Percentiles rank a stretch among this genome's conserved stretches.
Evolutionary conservation across 2,329 filamentous ascomycete species (phyloP).

Genomic region (Pestalotiopsis sp.): DNA sequence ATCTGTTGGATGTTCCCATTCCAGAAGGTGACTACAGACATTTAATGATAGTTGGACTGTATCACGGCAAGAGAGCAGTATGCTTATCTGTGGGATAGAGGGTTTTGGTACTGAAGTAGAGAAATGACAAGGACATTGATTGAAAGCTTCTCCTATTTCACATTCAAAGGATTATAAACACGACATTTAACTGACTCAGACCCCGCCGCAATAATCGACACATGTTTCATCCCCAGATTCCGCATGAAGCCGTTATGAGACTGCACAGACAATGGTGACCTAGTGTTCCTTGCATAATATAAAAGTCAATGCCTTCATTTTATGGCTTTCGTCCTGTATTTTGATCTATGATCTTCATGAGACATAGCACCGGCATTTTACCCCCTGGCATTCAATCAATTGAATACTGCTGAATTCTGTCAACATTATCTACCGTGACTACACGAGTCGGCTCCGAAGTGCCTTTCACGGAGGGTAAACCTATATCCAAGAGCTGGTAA

Average conservation of each 20-base stretch:
- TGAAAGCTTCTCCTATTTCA: neutral
- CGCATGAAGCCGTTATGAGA: neutral
- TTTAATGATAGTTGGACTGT: neutral
- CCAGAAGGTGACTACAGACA: neutral
- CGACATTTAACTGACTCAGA: neutral
- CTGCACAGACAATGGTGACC: neutral
- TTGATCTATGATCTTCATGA: neutral
- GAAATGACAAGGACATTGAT: neutral
- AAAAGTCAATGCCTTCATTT: neutral
- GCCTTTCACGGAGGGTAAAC: too few species aligned
- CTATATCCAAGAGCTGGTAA: too few species aligned
- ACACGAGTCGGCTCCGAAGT: too few species aligned
- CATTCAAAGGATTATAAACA: neutral
- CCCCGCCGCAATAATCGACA: neutral
- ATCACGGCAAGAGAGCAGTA: too few species aligned
- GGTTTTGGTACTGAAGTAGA: neutral
- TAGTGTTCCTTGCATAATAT: neutral
- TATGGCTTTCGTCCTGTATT: neutral
- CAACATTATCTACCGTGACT: too few species aligned
- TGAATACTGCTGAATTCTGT: too few species aligned
- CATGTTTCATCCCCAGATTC: neutral
- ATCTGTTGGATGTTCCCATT: neutral
- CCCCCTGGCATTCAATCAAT: too few species aligned
- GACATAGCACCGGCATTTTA: neutral
- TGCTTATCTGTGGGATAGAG: too few species aligned